Conservation (phyloP, 164 flowering plant genomes). For the Magnolia officinalis region DNA sequence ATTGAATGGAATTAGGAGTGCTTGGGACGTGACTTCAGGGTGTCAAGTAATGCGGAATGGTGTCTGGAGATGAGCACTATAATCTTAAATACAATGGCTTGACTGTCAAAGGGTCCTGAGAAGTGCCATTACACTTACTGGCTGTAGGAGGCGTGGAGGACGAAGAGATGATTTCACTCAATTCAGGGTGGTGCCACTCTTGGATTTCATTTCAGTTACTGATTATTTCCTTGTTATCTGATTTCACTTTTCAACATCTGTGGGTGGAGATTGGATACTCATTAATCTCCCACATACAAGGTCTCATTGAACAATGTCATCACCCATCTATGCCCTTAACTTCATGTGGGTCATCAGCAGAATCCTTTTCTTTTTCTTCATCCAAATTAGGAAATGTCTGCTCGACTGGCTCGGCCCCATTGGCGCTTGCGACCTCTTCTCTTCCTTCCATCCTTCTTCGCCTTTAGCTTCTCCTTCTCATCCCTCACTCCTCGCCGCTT, state of each 20-base stretch:
- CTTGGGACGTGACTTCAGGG: too few species aligned
- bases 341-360: not conserved
- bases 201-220: not conserved
- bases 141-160: too few species aligned
- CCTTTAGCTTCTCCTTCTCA: slow-evolving; percentile 65
- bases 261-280: not conserved
- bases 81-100: too few species aligned
- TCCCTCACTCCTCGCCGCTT: slow-evolving; percentile 79
- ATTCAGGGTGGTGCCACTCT: too few species aligned
- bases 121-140: too few species aligned
- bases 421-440: slow-evolving; percentile 21
- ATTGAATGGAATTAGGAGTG: too few species aligned
- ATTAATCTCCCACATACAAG: not conserved
- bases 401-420: slow-evolving; percentile 15
- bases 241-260: not conserved
- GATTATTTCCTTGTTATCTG: not conserved
- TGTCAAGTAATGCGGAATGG: too few species aligned
- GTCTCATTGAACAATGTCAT: not conserved
- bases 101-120: too few species aligned
- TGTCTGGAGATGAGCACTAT: too few species aligned
- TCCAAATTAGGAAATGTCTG: not conserved
- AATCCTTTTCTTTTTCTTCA: not conserved
- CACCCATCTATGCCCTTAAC: not conserved
- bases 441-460: slow-evolving; percentile 40
- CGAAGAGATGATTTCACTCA: too few species aligned